Conservation (phyloP, 2,329 filamentous ascomycete genomes). For the Fusarium bulbicola region DNA sequence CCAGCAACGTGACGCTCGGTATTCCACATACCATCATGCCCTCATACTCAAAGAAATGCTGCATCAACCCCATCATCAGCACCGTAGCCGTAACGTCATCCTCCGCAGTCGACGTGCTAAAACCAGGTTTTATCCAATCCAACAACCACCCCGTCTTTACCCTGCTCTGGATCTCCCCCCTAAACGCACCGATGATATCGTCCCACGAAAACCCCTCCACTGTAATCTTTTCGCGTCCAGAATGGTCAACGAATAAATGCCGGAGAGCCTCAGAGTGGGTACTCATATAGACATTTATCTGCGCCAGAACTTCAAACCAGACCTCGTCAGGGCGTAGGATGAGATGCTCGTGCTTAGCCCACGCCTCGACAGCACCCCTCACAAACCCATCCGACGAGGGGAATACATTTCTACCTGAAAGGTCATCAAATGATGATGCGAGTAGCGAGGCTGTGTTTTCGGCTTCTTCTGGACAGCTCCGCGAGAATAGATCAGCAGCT, state of each 20-base stretch:
- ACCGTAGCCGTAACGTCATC: slow-evolving; percentile 54
- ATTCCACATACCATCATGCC: slow-evolving; percentile 54
- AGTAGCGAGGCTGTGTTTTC: slow-evolving; percentile 38
- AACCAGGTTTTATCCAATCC: slow-evolving; percentile 55
- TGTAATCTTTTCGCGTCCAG: slow-evolving; percentile 53
- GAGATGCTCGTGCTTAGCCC: slow-evolving; percentile 60
- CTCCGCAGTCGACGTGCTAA: slow-evolving; percentile 51
- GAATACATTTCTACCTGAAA: slow-evolving; percentile 34
- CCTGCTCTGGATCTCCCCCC: slow-evolving; percentile 52
- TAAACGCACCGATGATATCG: slow-evolving; percentile 44
- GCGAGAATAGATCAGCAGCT: slow-evolving; percentile 42
- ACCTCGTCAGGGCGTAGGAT: slow-evolving; percentile 62
- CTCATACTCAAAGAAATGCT: slow-evolving; percentile 51
- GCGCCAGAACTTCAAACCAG: slow-evolving; percentile 63
- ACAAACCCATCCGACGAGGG: slow-evolving; percentile 54
- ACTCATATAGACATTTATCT: slow-evolving; percentile 61
- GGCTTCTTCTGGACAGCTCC: slow-evolving; percentile 48
- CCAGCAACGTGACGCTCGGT: slow-evolving; percentile 53
- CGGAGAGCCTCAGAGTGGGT: slow-evolving; percentile 57
- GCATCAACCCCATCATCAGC: slow-evolving; percentile 56
- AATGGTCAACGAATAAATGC: slow-evolving; percentile 56
- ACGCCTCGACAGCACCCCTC: slow-evolving; percentile 56
- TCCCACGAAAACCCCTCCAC: slow-evolving; percentile 41
- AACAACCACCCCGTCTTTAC: slow-evolving; percentile 53
- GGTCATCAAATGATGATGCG: slow-evolving; percentile 42